Base-by-base conservation (phyloP, 805 yeast species). In the Saccharomycopsis sp. region DNA sequence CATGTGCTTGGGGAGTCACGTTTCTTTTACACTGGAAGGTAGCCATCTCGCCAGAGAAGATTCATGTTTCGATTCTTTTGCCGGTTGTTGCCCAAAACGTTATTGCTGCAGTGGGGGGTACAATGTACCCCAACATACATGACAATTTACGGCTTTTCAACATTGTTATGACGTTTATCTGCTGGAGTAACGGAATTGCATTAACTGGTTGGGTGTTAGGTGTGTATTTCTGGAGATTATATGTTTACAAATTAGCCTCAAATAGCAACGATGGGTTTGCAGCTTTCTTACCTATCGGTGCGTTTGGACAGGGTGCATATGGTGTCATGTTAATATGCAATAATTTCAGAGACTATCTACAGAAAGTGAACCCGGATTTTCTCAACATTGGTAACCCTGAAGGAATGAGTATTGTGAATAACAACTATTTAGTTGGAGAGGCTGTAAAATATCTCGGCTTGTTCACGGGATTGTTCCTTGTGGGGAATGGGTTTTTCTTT, bases 71-170 rank as follows among this genome's bases (percentile, higher is more conserved):
- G 1, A 69, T 87, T 2, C 69, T 91, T 22, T 72, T 91, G 55
- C 94, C 96, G 0, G 78, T 88, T n/a, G 93, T 91, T 19, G 80
- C 97, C 0, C 71, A 88, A 29, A 87, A 89, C 1, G 97, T 91
- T 58, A 81, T 83, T 2, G 77, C 91, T 0, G 80, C 96, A 0
- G 74, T 82, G n/a, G 94, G 96, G 2, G 82, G 83, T 1, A 60
- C 80, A 0, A 74, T 90, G 19, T 75, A 72, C 47, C 66, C 68
- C 14, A 70, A 70, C 54, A 73, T 83, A 44, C 84, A 80, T 9
- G 57, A 63, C n/a, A 70, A 69, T 55, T 75, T 79, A 65, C 75
- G 82, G 65, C 66, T 81, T 7, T 72, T 85, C 35, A 81, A 86
- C 15, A 70, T 85, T 60, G 69, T 82, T 3, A 68, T 87, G 1